Evolutionary conservation across 2,329 filamentous ascomycete genomes (phyloP), one percentile per base, ranked within the genome.

Genomic region (Coleophoma cylindrospora): DNA sequence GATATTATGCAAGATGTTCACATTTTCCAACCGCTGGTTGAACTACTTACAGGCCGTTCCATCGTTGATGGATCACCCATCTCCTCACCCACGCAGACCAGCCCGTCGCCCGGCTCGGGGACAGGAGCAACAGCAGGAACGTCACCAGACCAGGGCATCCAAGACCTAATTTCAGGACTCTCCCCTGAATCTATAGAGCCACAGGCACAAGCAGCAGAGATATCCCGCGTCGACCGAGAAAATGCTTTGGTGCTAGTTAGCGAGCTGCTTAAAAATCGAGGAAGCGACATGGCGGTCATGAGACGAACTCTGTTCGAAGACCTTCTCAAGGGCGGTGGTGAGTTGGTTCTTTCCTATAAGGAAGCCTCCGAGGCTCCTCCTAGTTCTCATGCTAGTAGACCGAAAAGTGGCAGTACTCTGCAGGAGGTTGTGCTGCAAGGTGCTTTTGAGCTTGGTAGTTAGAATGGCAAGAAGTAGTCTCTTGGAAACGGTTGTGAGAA

Each of bases 191-290:
- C 41, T 13, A 43, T 48, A 2, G 50, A 55, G 40, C 60, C 62
- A 2, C 47, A 60, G 33, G 50, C 57, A 1, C 59, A 63, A 43
- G 58, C 58, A 2, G 73, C 70, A 1, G 70, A 69, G 40, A 76
- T 77, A 68, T 66, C 68, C 1, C 71, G 71, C 52, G 69, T 79
- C 6, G 81, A 85, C 57, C 71, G 80, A 9, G 81, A 84, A 62
- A 86, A 86, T 53, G 79, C 74, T 0, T 65, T 86, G 19, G 77
- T 85, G 1, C 63, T 86, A 50, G 71, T 82, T 3, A 74, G 74
- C 2, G 76, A 83, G 63, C 58, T 86, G 48, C 57, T 82, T 38
- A 73, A 71, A 58, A 70, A 69, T 41, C 68, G 70, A 15, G 66
- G 70, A 0, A 62, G 66, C 1, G 66, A 70, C 7, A 59, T 81